Conservation (phyloP, 345 rosid genomes). For the Carallia brachiata region DNA sequence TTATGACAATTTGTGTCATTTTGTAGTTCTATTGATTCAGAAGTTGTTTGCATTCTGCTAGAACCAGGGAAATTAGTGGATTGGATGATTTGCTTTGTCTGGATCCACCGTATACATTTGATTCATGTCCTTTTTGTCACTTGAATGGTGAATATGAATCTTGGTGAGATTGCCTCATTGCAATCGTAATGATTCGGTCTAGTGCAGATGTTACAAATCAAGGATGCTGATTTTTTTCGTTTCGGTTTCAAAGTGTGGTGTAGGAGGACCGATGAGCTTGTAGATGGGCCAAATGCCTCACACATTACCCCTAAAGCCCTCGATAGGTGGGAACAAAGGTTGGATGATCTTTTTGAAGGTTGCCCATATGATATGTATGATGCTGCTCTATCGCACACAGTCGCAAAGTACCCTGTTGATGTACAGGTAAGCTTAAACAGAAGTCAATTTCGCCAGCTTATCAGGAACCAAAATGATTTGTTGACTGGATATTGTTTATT, state of each 20-base stretch:
- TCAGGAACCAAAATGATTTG: neutral
- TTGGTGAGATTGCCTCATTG: no score
- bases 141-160: no score
- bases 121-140: no score
- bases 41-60: no score
- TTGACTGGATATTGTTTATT: neutral
- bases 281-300: slow-evolving; percentile 51
- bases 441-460: neutral
- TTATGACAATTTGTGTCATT: no score
- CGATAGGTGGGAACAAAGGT: slow-evolving; percentile 46
- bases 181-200: neutral
- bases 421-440: slow-evolving; percentile 34
- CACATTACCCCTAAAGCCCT: slow-evolving; percentile 53
- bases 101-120: no score
- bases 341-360: slow-evolving; percentile 44
- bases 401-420: slow-evolving; percentile 46
- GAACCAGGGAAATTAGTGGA: no score
- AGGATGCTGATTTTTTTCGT: slow-evolving; percentile 1
- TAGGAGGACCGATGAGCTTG: slow-evolving; percentile 57
- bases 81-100: no score
- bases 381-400: slow-evolving; percentile 48
- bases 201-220: neutral
- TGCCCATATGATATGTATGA: slow-evolving; percentile 46
- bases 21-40: no score
- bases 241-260: slow-evolving; percentile 44